Base-by-base conservation (phyloP, 169 alveolate genomes). In the Plasmodium vivax region DNA sequence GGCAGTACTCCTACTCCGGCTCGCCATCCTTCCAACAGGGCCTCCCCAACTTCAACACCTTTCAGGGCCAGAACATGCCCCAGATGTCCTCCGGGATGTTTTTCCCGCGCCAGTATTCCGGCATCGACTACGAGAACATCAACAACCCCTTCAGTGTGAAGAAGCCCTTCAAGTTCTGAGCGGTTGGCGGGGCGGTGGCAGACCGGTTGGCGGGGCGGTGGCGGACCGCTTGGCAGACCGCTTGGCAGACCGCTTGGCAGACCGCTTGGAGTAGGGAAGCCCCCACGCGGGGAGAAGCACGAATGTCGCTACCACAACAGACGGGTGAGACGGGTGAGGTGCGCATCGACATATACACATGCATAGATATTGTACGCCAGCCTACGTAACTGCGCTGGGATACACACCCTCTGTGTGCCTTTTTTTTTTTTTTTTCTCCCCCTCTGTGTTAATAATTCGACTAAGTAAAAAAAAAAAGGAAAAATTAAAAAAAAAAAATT, bases 101-200 rank as follows among this genome's bases (percentile, higher is more conserved):
- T 32, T 54, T 16, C 54, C 84, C 85, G 47, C 45, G 82, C 12
- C 87, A 79, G 19, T 71, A 36, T 34, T 77, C 93, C n/a, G 87
- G 80, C 4, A 32, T 75, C 34, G 71, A 23, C 14, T 87, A 51
- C 71, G 85, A 56, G 6, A 47, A 72, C n/a, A 58, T 87, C 32
- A 77, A 77, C 47, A 87, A 87, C 38, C 93, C 93, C 5, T 87
- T 75, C 71, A 74, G 83, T 30, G 80, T 81, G 10, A 83, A 87
- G 27, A 87, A 74, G 32, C 93, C 58, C 16, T 79, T 30, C 27
- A 87, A 75, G 56, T 85, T 85, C 80, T 85, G 82, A 77, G 27
- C 34, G 16, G 34, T 9, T 45, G 5, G n/a, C n/a, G 56, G 56
- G 4, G 1, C 56, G 56, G 0, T 45, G n/a, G n/a, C n/a, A n/a